Conservation (phyloP, 192 early-diverging fungal genomes). For the Coemansia sp. region DNA sequence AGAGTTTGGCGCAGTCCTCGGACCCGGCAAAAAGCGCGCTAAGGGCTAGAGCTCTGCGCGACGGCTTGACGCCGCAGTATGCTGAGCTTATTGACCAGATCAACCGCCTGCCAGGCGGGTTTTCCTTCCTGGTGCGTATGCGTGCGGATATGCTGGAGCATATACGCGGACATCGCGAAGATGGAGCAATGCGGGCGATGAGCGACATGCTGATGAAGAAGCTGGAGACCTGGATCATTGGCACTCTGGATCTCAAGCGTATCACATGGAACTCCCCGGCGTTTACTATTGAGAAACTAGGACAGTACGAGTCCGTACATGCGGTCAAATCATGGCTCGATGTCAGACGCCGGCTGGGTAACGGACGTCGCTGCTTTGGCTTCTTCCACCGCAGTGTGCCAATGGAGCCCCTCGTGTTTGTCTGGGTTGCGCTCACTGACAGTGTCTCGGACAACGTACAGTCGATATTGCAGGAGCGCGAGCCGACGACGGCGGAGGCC, state of each 20-base stretch:
- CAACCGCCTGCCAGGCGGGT: conserved; percentile 76
- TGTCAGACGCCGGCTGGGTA: conserved; percentile 77
- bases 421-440: conserved; percentile 80
- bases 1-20: background rate
- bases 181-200: conserved; percentile 61
- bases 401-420: conserved; percentile 86
- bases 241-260: conserved; percentile 75
- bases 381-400: conserved; percentile 82
- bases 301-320: conserved; percentile 89
- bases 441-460: conserved; percentile 71
- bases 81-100: conserved; percentile 78
- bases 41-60: conserved; percentile 64
- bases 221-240: conserved; percentile 79
- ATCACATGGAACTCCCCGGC: conserved; percentile 86
- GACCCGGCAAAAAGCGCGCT: conserved; percentile 30
- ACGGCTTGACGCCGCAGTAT: conserved; percentile 70
- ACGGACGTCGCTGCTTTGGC: conserved; percentile 79
- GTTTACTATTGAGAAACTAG: conserved; percentile 79
- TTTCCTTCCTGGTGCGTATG: conserved; percentile 80
- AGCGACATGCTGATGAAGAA: conserved; percentile 69
- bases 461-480: conserved; percentile 63
- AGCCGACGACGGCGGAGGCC: conserved; percentile 37
- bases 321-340: conserved; percentile 79
- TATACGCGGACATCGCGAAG: conserved; percentile 37
- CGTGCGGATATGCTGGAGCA: conserved; percentile 72